A percentile compares a stretch with the other conserved stretches of the same genome.
These are phyloP conservation scores for Aspergillus glaucus DNA, from an alignment of 2,329 filamentous ascomycete species.

Conservation along the genomic window DNA sequence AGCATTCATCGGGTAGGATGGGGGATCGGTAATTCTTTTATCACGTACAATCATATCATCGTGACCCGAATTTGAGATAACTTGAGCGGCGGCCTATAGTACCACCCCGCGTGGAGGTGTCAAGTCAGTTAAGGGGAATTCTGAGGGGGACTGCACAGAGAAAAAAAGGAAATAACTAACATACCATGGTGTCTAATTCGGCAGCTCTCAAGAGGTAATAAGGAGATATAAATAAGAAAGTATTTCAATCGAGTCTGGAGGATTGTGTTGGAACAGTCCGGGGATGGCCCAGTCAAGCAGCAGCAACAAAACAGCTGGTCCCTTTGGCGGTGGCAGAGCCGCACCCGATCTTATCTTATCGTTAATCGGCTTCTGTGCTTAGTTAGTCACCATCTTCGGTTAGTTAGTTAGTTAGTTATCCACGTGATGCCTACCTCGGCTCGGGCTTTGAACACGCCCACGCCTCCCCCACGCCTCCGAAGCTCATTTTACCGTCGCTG, in stretches of 20 bases:
- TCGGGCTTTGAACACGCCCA: constrained; percentile 7
- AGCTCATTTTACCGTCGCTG: neutral
- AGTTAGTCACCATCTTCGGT: neutral
- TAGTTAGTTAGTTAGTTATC: too few relatives aligned
- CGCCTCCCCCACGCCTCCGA: constrained; percentile 4
- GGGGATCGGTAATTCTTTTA: neutral
- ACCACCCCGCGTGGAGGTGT: constrained; percentile 4
- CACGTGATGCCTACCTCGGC: constrained; percentile 20
- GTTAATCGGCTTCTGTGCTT: constrained; percentile 6
- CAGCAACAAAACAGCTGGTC: constrained; percentile 19
- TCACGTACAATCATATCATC: constrained; percentile 98
- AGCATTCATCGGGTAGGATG: neutral
- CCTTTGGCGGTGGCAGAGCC: constrained; percentile 14
- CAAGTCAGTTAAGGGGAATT: constrained; percentile 6
- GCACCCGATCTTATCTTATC: constrained; percentile 26
- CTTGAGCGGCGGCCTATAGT: constrained; percentile 56
- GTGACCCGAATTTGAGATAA: constrained; percentile 80
- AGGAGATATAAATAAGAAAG: constrained; percentile 1
- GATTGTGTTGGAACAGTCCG: neutral
- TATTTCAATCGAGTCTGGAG: neutral
- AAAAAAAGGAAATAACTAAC: constrained; percentile 1
- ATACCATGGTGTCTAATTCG: constrained; percentile 18
- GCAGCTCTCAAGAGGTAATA: constrained; percentile 4
- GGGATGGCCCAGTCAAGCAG: constrained; percentile 5
- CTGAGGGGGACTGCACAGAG: neutral